Conservation (phyloP, 257 asterid species). For the Knoxia roxburghii region DNA sequence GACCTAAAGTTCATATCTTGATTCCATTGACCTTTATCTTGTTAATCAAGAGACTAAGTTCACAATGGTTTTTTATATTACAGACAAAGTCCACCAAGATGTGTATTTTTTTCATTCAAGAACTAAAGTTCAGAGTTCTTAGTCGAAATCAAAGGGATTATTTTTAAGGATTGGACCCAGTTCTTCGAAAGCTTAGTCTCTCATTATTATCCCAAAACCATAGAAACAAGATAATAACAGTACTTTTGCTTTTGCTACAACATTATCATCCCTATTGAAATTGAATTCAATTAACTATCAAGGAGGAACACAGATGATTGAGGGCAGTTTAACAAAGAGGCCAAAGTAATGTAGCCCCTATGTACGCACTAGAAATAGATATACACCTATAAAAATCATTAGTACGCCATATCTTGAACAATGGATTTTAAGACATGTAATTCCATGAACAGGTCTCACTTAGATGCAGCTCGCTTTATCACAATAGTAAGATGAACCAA, state of each 20-base stretch:
- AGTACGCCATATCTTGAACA: neutral
- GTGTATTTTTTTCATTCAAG: neutral
- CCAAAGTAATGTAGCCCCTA: neutral
- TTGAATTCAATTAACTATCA: neutral
- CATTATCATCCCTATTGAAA: neutral
- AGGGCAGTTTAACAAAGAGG: neutral
- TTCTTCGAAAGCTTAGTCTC: neutral
- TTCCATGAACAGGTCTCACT: neutral
- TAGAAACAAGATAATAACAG: neutral
- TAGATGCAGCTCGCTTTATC: neutral
- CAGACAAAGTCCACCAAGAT: neutral
- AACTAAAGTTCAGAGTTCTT: neutral
- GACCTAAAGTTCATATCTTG: neutral
- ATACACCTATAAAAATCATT: neutral
- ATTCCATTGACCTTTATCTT: neutral
- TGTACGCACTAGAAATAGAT: neutral
- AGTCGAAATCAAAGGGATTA: neutral
- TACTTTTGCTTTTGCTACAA: neutral
- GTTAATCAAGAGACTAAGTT: neutral
- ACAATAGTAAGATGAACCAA: too few relatives aligned
- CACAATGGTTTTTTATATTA: neutral
- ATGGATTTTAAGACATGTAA: neutral
- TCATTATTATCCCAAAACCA: neutral
- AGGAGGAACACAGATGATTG: neutral
- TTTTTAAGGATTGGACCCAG: neutral